Percentiles rank a stretch among this genome's conserved stretches.
These are phyloP conservation scores for Abortiporus biennis DNA, from an alignment of 1,284 basidiomycete genomes.

Conservation along the genomic window DNA sequence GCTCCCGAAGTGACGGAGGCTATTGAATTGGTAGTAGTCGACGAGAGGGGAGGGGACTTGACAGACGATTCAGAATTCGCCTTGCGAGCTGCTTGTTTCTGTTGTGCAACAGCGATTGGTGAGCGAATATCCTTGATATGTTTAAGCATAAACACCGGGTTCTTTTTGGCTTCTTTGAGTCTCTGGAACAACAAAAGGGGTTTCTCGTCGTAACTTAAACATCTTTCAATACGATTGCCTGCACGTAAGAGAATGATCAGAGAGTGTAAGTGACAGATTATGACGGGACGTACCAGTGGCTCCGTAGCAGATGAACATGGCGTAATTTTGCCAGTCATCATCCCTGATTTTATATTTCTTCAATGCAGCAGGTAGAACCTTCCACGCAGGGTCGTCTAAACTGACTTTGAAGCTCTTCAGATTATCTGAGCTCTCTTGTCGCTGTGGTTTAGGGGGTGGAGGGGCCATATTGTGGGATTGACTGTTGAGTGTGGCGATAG, in stretches of 20 bases:
- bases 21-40: constrained; percentile 4
- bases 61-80: constrained; percentile 38
- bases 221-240: constrained; percentile 85
- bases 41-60: constrained; percentile 22
- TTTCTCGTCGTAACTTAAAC: constrained; percentile 97
- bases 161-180: constrained; percentile 95
- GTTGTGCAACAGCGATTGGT: constrained; percentile 90
- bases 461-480: constrained; percentile 23
- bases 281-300: constrained; percentile 61
- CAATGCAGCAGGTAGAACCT: constrained; percentile 93
- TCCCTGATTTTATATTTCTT: constrained; percentile 99
- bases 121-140: constrained; percentile 98
- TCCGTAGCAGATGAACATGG: constrained; percentile 98
- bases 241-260: neutral
- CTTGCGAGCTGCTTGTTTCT: constrained; percentile 85
- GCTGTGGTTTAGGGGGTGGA: constrained; percentile 36
- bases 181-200: constrained; percentile 95
- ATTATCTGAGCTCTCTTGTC: constrained; percentile 69
- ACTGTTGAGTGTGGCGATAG: constrained; percentile 13
- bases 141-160: constrained; percentile 98
- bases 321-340: constrained; percentile 98
- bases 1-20: constrained; percentile 16
- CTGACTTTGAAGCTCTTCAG: constrained; percentile 87
- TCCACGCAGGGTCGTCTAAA: constrained; percentile 96
- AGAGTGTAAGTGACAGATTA: constrained; percentile 4